Conservation (phyloP, 805 yeast genomes). For the Candida xyloterini region DNA sequence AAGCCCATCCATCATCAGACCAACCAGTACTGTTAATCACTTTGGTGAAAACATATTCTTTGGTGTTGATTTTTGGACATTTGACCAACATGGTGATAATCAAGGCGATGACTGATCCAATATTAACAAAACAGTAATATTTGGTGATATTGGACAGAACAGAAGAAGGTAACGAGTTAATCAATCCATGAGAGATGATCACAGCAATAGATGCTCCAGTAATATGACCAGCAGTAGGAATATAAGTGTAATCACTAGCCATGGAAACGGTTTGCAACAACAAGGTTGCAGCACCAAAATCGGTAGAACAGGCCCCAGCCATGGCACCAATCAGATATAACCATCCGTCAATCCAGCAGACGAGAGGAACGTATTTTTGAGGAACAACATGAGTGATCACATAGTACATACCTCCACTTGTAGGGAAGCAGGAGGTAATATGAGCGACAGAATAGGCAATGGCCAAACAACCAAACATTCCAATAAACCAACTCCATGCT, state of each 20-base stretch:
- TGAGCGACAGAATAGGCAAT: constrained; percentile 52
- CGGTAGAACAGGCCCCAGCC: constrained; percentile 50
- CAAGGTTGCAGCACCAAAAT: constrained; percentile 50
- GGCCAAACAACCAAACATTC: constrained; percentile 50
- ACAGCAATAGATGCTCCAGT: constrained; percentile 53
- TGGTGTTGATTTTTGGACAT: constrained; percentile 46
- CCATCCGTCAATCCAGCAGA: constrained; percentile 56
- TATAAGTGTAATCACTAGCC: constrained; percentile 35
- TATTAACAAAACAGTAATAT: constrained; percentile 47
- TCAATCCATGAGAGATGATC: constrained; percentile 43
- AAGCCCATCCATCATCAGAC: constrained; percentile 53
- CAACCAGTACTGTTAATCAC: constrained; percentile 50
- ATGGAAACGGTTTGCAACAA: constrained; percentile 45
- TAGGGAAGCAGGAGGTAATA: constrained; percentile 50
- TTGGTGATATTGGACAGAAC: constrained; percentile 50
- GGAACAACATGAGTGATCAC: constrained; percentile 49
- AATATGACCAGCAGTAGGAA: constrained; percentile 41
- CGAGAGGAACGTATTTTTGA: constrained; percentile 44
- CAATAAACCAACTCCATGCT: constrained; percentile 62
- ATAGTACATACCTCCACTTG: constrained; percentile 52
- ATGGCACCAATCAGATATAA: constrained; percentile 48
- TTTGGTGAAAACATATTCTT: constrained; percentile 45
- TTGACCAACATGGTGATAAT: constrained; percentile 54
- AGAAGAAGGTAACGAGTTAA: constrained; percentile 52
- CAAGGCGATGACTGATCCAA: constrained; percentile 47